These are phyloP conservation scores for Ceriops tagal DNA, from an alignment of 345 rosid genomes.

Conservation along the genomic window DNA sequence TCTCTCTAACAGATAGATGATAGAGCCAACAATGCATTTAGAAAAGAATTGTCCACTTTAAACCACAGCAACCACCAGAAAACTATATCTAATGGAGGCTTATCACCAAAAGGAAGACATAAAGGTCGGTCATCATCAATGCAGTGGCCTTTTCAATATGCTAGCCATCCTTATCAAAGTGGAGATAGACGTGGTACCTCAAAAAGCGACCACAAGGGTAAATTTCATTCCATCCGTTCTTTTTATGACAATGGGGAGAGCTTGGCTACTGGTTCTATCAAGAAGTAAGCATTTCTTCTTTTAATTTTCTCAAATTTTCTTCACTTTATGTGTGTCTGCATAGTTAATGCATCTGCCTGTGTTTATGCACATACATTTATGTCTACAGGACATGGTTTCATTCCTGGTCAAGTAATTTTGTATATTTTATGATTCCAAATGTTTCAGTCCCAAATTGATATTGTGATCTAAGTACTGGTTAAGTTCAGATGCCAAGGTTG, in stretches of 20 bases:
- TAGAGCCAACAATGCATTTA: slow-evolving; percentile 3
- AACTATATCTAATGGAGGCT: slow-evolving; percentile 27
- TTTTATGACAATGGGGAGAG: slow-evolving; percentile 23
- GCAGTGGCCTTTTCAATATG: slow-evolving; percentile 18
- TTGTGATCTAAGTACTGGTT: not conserved
- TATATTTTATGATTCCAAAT: no score
- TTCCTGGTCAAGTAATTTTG: no score
- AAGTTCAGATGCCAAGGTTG: not conserved
- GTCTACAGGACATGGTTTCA: no score
- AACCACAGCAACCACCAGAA: slow-evolving; percentile 22
- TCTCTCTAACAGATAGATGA: slow-evolving; percentile 18
- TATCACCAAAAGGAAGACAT: slow-evolving; percentile 21
- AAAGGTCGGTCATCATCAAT: slow-evolving; percentile 35
- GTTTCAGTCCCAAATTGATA: slow-evolving; percentile 1
- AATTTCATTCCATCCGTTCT: slow-evolving; percentile 27
- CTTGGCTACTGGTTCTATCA: slow-evolving; percentile 10
- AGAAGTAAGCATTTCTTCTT: slow-evolving; percentile 33
- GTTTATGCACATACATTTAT: no score
- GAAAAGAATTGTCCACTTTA: slow-evolving; percentile 15
- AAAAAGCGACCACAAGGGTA: slow-evolving; percentile 22
- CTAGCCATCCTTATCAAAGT: slow-evolving; percentile 24
- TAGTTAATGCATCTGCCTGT: no score
- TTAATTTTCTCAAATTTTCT: not conserved
- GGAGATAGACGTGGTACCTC: slow-evolving; percentile 19
- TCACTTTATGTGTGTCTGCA: not conserved